Evolutionary conservation across 495 filamentous ascomycete genomes (phyloP).

Genomic region (Sporormia fimetaria): DNA sequence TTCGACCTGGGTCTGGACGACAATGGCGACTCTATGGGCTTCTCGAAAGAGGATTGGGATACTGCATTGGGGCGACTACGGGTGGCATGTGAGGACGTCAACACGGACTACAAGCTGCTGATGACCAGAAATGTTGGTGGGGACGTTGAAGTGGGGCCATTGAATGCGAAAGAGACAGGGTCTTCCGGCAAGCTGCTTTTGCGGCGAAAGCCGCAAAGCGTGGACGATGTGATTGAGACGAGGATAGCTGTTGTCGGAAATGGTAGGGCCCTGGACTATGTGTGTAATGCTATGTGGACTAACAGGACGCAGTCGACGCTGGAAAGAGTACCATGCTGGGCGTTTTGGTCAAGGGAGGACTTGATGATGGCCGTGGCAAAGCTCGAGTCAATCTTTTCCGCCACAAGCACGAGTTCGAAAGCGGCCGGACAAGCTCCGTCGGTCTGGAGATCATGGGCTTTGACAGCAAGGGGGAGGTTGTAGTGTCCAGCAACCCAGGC

Average conservation of each 20-base stretch:
- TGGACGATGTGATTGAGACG: slow-evolving; percentile 90
- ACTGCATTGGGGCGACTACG: slow-evolving; percentile 57
- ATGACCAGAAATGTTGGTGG: slow-evolving; percentile 83
- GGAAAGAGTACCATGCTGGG: slow-evolving; percentile 96
- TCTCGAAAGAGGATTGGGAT: slow-evolving; percentile 69
- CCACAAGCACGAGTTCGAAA: slow-evolving; percentile 96
- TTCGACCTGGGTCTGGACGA: slow-evolving; percentile 92
- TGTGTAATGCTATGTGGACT: neutral
- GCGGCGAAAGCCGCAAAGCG: slow-evolving; percentile 55
- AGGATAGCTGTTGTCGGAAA: slow-evolving; percentile 95
- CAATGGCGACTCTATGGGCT: slow-evolving; percentile 79
- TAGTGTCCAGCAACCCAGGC: slow-evolving; percentile 69
- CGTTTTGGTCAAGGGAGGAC: slow-evolving; percentile 86
- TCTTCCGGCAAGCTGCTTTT: slow-evolving; percentile 76
- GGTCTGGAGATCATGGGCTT: slow-evolving; percentile 99
- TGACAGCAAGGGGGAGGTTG: slow-evolving; percentile 74
- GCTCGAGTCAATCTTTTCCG: slow-evolving; percentile 93
- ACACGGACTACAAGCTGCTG: slow-evolving; percentile 66
- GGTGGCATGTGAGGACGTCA: slow-evolving; percentile 50
- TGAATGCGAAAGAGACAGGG: slow-evolving; percentile 53
- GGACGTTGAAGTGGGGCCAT: slow-evolving; percentile 53
- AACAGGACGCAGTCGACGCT: slow-evolving; percentile 57
- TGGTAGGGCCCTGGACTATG: slow-evolving; percentile 34
- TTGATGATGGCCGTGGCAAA: slow-evolving; percentile 91
- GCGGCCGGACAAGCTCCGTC: slow-evolving; percentile 86